A percentile compares a stretch with the other conserved stretches of the same genome.
Evolutionary conservation across 2,329 filamentous ascomycete genomes (phyloP).

Genomic region (Trichophyton mentagrophytes): DNA sequence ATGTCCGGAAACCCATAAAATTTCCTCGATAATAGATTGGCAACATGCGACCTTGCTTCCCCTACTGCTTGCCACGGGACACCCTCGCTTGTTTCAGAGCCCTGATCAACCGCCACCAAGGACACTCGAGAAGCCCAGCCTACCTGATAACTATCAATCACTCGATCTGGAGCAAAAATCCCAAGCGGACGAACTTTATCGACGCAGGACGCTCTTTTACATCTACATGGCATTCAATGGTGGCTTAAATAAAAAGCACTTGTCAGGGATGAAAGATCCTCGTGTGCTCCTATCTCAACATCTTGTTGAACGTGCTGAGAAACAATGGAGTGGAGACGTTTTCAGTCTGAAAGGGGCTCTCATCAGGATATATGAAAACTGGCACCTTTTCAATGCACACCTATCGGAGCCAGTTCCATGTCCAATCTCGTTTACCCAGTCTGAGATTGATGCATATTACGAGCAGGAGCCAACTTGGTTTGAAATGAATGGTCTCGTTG

Average conservation of each 20-base stretch:
- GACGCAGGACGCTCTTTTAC: constrained; percentile 9
- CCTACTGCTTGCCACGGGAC: constrained; percentile 10
- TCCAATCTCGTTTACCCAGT: constrained; percentile 8
- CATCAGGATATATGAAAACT: constrained; percentile 9
- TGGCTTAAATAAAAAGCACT: constrained; percentile 7
- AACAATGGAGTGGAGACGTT: constrained; percentile 9
- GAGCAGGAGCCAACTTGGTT: constrained; percentile 11
- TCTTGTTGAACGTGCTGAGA: constrained; percentile 9
- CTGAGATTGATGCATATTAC: constrained; percentile 5
- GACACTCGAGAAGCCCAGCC: constrained; percentile 4
- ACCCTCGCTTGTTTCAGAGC: constrained; percentile 9
- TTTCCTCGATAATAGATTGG: constrained; percentile 12
- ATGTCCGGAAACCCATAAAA: constrained; percentile 2
- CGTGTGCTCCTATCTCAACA: constrained; percentile 6
- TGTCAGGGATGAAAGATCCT: constrained; percentile 6
- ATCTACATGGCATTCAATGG: constrained; percentile 10
- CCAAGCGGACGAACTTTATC: constrained; percentile 11
- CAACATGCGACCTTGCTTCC: constrained; percentile 11
- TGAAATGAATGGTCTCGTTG: constrained; percentile 7
- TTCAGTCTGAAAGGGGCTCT: constrained; percentile 8
- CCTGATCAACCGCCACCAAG: constrained; percentile 6
- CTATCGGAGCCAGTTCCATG: constrained; percentile 2
- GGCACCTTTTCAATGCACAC: constrained; percentile 7
- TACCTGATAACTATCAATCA: constrained; percentile 7
- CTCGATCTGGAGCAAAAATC: constrained; percentile 6